Conservation (phyloP, 495 filamentous ascomycete genomes). For the Eremomyces bilateralis region DNA sequence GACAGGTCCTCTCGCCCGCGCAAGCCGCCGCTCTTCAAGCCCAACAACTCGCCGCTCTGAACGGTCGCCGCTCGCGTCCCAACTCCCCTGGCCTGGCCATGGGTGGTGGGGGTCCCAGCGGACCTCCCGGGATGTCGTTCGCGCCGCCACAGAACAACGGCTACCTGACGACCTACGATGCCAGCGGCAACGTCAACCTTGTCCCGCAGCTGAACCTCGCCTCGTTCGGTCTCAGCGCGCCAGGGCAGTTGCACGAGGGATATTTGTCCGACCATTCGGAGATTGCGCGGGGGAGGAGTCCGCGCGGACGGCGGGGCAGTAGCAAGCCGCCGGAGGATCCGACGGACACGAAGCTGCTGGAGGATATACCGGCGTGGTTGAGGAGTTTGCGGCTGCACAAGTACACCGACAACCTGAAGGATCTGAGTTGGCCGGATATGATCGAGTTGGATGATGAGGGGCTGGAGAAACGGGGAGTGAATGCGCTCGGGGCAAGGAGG, state of each 20-base stretch:
- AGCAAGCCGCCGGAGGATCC: constrained; percentile 97
- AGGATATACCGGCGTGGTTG: constrained; percentile 92
- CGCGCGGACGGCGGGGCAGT: constrained; percentile 77
- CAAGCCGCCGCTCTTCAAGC: constrained; percentile 71
- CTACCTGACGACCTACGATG: constrained; percentile 77
- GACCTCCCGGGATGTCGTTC: constrained; percentile 40
- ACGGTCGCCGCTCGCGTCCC: constrained; percentile 69
- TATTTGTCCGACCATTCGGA: constrained; percentile 92
- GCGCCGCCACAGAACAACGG: constrained; percentile 89
- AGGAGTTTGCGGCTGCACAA: constrained; percentile 90
- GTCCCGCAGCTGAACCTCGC: constrained; percentile 49
- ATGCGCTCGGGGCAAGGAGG: constrained; percentile 79
- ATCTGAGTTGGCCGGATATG: constrained; percentile 88
- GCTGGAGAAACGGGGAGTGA: constrained; percentile 81
- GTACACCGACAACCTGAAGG: constrained; percentile 95
- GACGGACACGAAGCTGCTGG: constrained; percentile 71
- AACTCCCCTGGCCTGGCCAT: constrained; percentile 78
- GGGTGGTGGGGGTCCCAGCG: constrained; percentile 35
- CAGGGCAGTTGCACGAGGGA: constrained; percentile 46
- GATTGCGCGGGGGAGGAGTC: constrained; percentile 69
- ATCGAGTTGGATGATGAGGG: constrained; percentile 84
- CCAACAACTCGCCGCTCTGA: constrained; percentile 55
- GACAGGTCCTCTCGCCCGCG: constrained; percentile 67
- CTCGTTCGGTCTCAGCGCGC: constrained; percentile 36
- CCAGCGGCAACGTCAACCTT: constrained; percentile 52